Percentiles rank a stretch among this genome's conserved stretches.
Conservation (phyloP, 2,329 filamentous ascomycete species). For the Ceratocystis eucalypticola region DNA sequence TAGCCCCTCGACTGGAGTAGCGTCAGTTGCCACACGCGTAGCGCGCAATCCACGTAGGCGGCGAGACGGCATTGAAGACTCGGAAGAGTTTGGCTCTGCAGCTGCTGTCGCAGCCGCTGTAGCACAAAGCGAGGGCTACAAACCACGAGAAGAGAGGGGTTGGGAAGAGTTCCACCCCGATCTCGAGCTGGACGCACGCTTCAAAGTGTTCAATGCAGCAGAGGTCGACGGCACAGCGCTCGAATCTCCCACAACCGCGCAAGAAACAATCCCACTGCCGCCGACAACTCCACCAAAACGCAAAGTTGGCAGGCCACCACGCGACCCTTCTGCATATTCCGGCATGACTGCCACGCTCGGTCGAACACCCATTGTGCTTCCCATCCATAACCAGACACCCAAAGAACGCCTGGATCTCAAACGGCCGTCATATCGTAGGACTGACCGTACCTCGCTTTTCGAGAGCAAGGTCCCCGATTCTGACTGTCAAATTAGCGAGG, state of each 20-base stretch:
- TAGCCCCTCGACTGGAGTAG: slow-evolving; percentile 26
- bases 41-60: slow-evolving; percentile 45
- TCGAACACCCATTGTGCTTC: slow-evolving; percentile 52
- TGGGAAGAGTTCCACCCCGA: slow-evolving; percentile 98
- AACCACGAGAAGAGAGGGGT: slow-evolving; percentile 86
- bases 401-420: slow-evolving; percentile 70
- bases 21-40: slow-evolving; percentile 37
- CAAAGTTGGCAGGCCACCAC: slow-evolving; percentile 34
- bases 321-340: slow-evolving; percentile 41
- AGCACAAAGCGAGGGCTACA: slow-evolving; percentile 89
- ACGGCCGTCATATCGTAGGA: slow-evolving; percentile 58
- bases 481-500: slow-evolving; percentile 84
- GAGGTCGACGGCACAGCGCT: slow-evolving; percentile 66
- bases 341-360: slow-evolving; percentile 28
- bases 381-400: slow-evolving; percentile 64
- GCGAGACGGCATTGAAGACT: slow-evolving; percentile 38
- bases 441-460: slow-evolving; percentile 65
- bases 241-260: slow-evolving; percentile 24
- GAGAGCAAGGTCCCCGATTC: slow-evolving; percentile 78
- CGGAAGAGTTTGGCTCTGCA: slow-evolving; percentile 69
- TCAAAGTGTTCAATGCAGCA: slow-evolving; percentile 66
- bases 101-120: slow-evolving; percentile 78
- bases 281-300: slow-evolving; percentile 31
- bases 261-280: slow-evolving; percentile 5
- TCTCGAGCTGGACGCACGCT: slow-evolving; percentile 71